These are phyloP conservation scores for Penicillium sp. DNA, from an alignment of 2,329 filamentous ascomycete species.

Conservation along the genomic window DNA sequence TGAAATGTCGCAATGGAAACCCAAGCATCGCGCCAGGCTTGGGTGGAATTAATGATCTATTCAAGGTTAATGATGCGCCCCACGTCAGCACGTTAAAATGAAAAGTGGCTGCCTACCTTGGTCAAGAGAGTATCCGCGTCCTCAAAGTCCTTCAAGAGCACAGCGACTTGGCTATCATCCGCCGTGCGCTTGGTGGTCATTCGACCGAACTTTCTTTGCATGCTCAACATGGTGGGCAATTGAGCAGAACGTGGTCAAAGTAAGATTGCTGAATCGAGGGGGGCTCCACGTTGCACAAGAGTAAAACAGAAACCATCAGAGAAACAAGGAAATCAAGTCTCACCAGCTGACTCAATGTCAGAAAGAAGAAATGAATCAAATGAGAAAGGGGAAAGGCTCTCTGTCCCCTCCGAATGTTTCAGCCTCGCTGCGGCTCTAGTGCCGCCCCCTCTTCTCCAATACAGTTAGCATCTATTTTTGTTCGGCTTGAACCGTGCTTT, in stretches of 20 bases:
- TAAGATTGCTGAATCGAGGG: neutral
- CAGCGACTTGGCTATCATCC: slow-evolving; percentile 73
- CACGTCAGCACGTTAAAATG: slow-evolving; percentile 8
- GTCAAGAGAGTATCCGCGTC: slow-evolving; percentile 73
- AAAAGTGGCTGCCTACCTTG: slow-evolving; percentile 54
- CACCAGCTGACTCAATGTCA: neutral
- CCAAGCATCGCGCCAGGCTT: slow-evolving; percentile 78
- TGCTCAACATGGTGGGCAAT: slow-evolving; percentile 39
- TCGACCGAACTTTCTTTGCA: slow-evolving; percentile 70
- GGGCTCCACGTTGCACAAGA: neutral
- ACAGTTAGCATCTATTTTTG: slow-evolving; percentile 7
- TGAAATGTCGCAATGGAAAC: slow-evolving; percentile 69
- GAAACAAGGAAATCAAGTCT: neutral
- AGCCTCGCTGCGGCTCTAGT: slow-evolving; percentile 23
- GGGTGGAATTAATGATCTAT: slow-evolving; percentile 73
- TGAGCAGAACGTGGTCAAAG: neutral
- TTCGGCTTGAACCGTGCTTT: neutral
- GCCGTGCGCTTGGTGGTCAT: slow-evolving; percentile 69
- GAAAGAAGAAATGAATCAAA: neutral
- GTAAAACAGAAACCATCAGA: neutral
- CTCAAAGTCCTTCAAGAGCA: slow-evolving; percentile 76
- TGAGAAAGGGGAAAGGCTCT: neutral
- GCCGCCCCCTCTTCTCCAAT: slow-evolving; percentile 4
- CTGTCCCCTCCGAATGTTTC: slow-evolving; percentile 12
- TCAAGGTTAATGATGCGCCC: slow-evolving; percentile 5